phyloP scores from a whole-genome alignment of 176 grass and related monocot species.

The Oryza officinalis region DNA sequence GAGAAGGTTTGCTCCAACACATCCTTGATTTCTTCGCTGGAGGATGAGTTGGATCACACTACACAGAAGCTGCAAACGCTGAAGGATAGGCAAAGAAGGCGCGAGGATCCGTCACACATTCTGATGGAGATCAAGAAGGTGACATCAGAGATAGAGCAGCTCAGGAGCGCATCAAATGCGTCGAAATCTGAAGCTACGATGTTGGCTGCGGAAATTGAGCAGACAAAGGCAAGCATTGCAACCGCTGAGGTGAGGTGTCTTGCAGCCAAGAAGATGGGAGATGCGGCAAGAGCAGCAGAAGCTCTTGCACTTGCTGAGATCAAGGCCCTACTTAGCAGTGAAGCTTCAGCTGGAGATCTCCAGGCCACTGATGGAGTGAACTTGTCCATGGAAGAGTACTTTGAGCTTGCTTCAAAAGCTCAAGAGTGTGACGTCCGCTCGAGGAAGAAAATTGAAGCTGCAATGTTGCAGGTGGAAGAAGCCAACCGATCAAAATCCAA shows the following conservation, averaged over 20 bases:
- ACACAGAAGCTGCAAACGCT: conserved; percentile 52
- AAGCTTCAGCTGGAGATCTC: conserved; percentile 44
- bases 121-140: conserved; percentile 65
- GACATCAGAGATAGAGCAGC: conserved; percentile 65
- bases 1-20: conserved; percentile 52
- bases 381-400: conserved; percentile 68
- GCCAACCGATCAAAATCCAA: conserved; percentile 47
- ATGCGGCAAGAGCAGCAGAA: conserved; percentile 80
- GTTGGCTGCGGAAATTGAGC: conserved; percentile 66
- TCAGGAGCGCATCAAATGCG: conserved; percentile 44
- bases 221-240: conserved; percentile 68
- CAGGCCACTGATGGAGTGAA: conserved; percentile 31
- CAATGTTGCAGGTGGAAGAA: conserved; percentile 53
- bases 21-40: conserved; percentile 49
- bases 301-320: conserved; percentile 70
- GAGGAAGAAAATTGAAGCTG: conserved; percentile 61
- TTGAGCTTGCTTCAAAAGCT: conserved; percentile 56
- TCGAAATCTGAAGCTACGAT: conserved; percentile 58
- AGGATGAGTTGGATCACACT: conserved; percentile 54
- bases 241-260: conserved; percentile 63
- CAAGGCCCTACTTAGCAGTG: conserved; percentile 61
- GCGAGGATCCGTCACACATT: conserved; percentile 35
- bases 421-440: conserved; percentile 55
- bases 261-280: conserved; percentile 80
- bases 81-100: conserved; percentile 38